Percentiles rank a stretch among this genome's conserved stretches.
Evolutionary conservation across 495 filamentous ascomycete species (phyloP).

Genomic region (Bryoglossum gracile): DNA sequence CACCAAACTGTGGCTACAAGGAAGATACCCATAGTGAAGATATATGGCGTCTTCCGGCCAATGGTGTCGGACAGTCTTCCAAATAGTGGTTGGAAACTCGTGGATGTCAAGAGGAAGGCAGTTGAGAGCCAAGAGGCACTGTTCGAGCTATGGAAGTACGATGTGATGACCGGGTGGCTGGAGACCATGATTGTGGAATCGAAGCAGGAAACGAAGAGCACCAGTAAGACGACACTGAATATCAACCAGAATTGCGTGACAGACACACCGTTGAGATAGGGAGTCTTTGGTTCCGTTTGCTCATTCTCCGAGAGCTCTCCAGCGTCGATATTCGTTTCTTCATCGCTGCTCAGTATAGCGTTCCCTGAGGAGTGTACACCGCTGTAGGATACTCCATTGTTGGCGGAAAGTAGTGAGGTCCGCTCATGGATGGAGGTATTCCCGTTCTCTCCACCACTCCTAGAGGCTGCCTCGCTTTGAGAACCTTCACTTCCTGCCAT

Average conservation of each 20-base stretch:
- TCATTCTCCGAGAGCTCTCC: not conserved
- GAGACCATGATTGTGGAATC: conserved; percentile 78
- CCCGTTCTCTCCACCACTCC: no score
- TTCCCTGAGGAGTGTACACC: no score
- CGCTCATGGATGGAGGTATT: no score
- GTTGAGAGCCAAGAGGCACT: conserved; percentile 76
- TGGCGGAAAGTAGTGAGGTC: no score
- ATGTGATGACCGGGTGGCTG: conserved; percentile 74
- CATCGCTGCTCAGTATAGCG: no score
- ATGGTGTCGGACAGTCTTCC: conserved; percentile 66
- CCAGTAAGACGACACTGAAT: conserved; percentile 36
- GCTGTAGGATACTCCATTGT: no score
- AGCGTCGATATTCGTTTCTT: no score
- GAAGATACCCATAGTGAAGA: conserved; percentile 57
- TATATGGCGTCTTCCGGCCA: conserved; percentile 61
- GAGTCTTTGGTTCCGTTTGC: conserved; percentile 21
- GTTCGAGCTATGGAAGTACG: conserved; percentile 68
- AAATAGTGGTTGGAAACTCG: conserved; percentile 65
- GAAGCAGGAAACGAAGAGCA: conserved; percentile 38
- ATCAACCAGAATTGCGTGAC: conserved; percentile 46
- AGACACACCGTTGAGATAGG: conserved; percentile 33
- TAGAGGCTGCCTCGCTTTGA: no score
- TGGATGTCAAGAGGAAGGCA: conserved; percentile 69
- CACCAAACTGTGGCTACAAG: conserved; percentile 64
- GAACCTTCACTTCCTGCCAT: no score